phyloP scores from a whole-genome alignment of 1,284 basidiomycete species.

The Tilletia walkeri region DNA sequence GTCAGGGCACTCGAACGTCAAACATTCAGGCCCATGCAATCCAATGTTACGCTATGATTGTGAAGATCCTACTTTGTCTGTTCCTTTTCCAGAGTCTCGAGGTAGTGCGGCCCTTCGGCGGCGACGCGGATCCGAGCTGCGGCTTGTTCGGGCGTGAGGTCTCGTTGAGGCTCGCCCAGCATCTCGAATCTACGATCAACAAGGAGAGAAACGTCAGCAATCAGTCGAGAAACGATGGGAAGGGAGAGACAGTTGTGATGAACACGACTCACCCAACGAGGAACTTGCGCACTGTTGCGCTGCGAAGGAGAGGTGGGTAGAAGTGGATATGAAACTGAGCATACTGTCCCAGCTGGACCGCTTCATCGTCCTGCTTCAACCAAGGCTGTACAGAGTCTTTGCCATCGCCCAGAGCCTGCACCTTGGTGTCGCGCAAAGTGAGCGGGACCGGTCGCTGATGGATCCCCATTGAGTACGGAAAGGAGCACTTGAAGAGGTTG shows the following conservation, averaged over 20 bases:
- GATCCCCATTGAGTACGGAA: constrained; percentile 95
- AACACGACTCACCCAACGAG: constrained; percentile 72
- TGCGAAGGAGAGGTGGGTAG: constrained; percentile 79
- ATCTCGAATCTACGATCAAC: constrained; percentile 71
- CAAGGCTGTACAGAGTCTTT: constrained; percentile 41
- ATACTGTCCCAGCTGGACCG: constrained; percentile 54
- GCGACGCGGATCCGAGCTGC: constrained; percentile 65
- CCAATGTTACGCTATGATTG: too few relatives aligned
- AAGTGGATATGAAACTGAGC: constrained; percentile 89
- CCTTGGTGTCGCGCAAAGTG: constrained; percentile 56
- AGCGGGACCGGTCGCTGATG: constrained; percentile 65
- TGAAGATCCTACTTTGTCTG: too few relatives aligned
- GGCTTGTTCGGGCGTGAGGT: constrained; percentile 86
- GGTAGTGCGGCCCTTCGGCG: constrained; percentile 9
- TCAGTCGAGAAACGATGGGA: not conserved
- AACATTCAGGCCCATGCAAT: too few relatives aligned
- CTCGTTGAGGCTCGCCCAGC: constrained; percentile 86
- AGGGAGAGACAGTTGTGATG: not conserved
- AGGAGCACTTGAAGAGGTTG: constrained; percentile 64
- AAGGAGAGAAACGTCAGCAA: not conserved
- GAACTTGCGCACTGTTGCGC: constrained; percentile 82
- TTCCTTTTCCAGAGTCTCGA: not conserved
- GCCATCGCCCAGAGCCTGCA: not conserved
- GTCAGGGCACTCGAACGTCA: too few relatives aligned
- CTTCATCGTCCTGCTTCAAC: constrained; percentile 38